Percentiles rank a stretch among this genome's conserved stretches.
Evolutionary conservation across 169 alveolate species (phyloP).

Genomic region (Cystoisospora suis): DNA sequence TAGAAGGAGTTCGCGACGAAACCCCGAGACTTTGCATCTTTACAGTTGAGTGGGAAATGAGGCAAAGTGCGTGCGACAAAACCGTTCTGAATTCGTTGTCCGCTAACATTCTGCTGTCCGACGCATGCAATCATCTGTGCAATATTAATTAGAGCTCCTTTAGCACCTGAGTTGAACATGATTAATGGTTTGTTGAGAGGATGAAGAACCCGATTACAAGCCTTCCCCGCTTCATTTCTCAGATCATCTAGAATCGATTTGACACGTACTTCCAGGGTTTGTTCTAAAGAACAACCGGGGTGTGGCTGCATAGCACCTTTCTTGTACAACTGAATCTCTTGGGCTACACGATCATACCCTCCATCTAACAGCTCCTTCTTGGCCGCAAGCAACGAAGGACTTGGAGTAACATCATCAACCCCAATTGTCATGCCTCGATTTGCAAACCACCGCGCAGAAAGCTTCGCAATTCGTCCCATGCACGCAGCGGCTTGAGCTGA

Average conservation of each 20-base stretch:
- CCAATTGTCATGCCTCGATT: constrained; percentile 99
- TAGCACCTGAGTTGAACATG: constrained; percentile 99
- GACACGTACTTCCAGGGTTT: constrained; percentile 92
- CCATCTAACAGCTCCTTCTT: constrained; percentile 77
- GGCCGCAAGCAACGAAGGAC: constrained; percentile 42
- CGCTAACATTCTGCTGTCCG: constrained; percentile 97
- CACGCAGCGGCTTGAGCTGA: constrained; percentile 90
- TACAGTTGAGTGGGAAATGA: constrained; percentile 91
- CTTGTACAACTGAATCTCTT: constrained; percentile 83
- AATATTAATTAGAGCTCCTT: constrained; percentile 96
- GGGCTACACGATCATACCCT: constrained; percentile 89
- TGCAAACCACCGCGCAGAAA: constrained; percentile 94
- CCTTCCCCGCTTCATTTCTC: constrained; percentile 93
- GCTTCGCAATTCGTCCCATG: constrained; percentile 95
- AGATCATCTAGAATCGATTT: constrained; percentile 91
- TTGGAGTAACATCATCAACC: constrained; percentile 96
- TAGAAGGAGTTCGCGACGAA: constrained; percentile 96
- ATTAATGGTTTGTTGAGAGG: constrained; percentile 92
- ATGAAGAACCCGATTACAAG: constrained; percentile 87
- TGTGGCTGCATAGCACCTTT: constrained; percentile 88
- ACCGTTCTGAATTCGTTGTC: constrained; percentile 96
- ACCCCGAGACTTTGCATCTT: constrained; percentile 96
- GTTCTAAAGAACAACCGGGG: constrained; percentile 96
- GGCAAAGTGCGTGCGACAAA: constrained; percentile 97
- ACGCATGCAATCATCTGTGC: constrained; percentile 99